Conservation (phyloP, 257 asterid species). For the Paulownia fortunei region DNA sequence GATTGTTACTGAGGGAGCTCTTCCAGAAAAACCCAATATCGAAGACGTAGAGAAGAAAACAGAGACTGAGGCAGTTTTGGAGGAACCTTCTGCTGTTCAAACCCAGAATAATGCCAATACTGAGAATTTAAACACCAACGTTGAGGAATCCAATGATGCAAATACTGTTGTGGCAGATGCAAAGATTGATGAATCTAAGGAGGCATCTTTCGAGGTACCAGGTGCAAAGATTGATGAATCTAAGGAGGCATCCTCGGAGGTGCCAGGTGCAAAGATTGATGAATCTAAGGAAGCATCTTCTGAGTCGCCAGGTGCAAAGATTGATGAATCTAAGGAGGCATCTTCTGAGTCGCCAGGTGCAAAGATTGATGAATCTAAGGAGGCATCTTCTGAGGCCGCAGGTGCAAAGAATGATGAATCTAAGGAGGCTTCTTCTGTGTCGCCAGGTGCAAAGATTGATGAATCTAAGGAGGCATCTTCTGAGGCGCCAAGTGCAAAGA, state of each 20-base stretch:
- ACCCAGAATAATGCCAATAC: constrained; percentile 11
- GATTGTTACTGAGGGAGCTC: constrained; percentile 25
- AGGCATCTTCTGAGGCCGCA: constrained; percentile 13
- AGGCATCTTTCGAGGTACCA: background rate
- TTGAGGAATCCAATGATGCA: constrained; percentile 23
- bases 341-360: too few species aligned
- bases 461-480: constrained; percentile 19
- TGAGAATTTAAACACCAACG: constrained; percentile 20
- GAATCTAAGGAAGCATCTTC: constrained; percentile 19
- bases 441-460: constrained; percentile 1
- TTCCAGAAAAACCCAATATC: constrained; percentile 12
- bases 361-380: constrained; percentile 23
- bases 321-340: constrained; percentile 22
- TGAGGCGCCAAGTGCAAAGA: constrained; percentile 17
- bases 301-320: constrained; percentile 17
- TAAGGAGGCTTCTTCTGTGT: constrained; percentile 1
- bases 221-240: too few species aligned
- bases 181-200: constrained; percentile 20
- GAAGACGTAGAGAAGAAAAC: constrained; percentile 33
- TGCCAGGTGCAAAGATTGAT: constrained; percentile 5
- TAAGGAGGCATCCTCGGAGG: too few species aligned
- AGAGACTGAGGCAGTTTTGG: constrained; percentile 12
- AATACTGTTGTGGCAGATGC: background rate
- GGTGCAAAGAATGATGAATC: constrained; percentile 18
- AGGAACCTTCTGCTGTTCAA: constrained; percentile 20